Percentiles rank a stretch among this genome's conserved stretches.
phyloP scores from a whole-genome alignment of 768 basidiomycete genomes.

The Lactarius vividus region DNA sequence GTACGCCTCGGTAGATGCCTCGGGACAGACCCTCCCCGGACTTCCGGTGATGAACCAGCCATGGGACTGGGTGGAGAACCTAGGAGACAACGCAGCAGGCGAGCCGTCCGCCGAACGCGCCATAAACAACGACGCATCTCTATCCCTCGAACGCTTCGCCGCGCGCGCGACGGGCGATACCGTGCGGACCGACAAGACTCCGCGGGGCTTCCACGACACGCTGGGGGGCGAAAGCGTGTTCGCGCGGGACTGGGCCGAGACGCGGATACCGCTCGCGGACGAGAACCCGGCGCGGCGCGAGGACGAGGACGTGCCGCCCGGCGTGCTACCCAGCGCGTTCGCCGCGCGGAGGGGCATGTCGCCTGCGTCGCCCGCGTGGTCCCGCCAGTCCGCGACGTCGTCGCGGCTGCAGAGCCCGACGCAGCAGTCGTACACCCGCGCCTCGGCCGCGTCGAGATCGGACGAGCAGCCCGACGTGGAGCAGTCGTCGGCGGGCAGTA shows the following conservation, averaged over 20 bases:
- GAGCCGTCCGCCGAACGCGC: slow-evolving; percentile 45
- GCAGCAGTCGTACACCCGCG: slow-evolving; percentile 34
- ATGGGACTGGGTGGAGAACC: slow-evolving; percentile 85
- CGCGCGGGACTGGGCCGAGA: slow-evolving; percentile 75
- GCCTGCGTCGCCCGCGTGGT: slow-evolving; percentile 51
- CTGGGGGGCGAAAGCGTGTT: slow-evolving; percentile 61
- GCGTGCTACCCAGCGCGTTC: slow-evolving; percentile 31
- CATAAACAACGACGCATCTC: slow-evolving; percentile 57
- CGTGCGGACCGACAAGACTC: slow-evolving; percentile 33
- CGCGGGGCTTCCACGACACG: slow-evolving; percentile 60
- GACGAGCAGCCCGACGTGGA: slow-evolving; percentile 44
- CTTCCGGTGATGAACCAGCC: slow-evolving; percentile 66
- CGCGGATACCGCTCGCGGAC: slow-evolving; percentile 47
- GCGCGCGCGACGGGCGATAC: slow-evolving; percentile 62
- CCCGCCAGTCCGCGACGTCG: slow-evolving; percentile 34
- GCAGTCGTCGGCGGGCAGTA: slow-evolving; percentile 30
- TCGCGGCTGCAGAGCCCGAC: slow-evolving; percentile 49
- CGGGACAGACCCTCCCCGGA: slow-evolving; percentile 49
- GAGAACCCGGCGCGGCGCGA: slow-evolving; percentile 34
- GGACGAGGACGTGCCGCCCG: slow-evolving; percentile 34
- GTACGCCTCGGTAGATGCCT: slow-evolving; percentile 53
- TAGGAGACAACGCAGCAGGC: slow-evolving; percentile 53
- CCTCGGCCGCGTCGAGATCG: slow-evolving; percentile 36
- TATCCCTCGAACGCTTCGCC: slow-evolving; percentile 70
- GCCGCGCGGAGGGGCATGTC: slow-evolving; percentile 42